Conservation (phyloP, 805 yeast genomes). For the Priceomyces medius region DNA sequence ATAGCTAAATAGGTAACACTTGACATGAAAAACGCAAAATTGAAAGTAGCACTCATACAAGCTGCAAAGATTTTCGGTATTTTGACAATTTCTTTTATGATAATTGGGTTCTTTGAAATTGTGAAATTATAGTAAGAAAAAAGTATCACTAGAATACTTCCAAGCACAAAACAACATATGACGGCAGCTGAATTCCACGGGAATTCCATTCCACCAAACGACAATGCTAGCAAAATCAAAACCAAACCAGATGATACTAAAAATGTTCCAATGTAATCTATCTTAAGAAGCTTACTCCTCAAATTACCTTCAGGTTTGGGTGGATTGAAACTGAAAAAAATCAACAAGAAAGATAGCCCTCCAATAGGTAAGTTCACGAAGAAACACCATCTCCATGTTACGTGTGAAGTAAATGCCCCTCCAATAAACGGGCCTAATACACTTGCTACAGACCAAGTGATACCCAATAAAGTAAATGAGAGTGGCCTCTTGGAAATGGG, state of each 20-base stretch:
- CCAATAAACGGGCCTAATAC: conserved; percentile 66
- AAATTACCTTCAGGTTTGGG: conserved; percentile 43
- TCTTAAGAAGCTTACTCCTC: conserved; percentile 34
- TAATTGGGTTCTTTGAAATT: conserved; percentile 46
- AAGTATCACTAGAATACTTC: conserved; percentile 33
- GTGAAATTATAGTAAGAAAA: conserved; percentile 43
- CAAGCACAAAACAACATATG: conserved; percentile 47
- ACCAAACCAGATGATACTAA: conserved; percentile 44
- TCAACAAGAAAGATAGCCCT: conserved; percentile 43
- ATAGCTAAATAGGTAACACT: conserved; percentile 32
- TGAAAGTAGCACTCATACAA: conserved; percentile 33
- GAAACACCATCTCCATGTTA: conserved; percentile 77
- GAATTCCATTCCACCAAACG: conserved; percentile 53
- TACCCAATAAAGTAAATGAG: conserved; percentile 37
- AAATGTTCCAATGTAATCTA: conserved; percentile 52
- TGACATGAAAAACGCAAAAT: conserved; percentile 41
- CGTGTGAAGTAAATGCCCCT: conserved; percentile 59
- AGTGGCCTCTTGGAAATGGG: conserved; percentile 43
- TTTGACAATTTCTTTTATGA: conserved; percentile 41
- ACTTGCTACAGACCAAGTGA: conserved; percentile 49
- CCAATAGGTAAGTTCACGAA: conserved; percentile 69
- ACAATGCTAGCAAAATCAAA: conserved; percentile 46
- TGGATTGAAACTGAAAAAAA: conserved; percentile 46
- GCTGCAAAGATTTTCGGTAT: conserved; percentile 38
- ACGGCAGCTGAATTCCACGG: conserved; percentile 59